Conservation (phyloP, 2,329 filamentous ascomycete genomes). For the Botrytis deweyae region DNA sequence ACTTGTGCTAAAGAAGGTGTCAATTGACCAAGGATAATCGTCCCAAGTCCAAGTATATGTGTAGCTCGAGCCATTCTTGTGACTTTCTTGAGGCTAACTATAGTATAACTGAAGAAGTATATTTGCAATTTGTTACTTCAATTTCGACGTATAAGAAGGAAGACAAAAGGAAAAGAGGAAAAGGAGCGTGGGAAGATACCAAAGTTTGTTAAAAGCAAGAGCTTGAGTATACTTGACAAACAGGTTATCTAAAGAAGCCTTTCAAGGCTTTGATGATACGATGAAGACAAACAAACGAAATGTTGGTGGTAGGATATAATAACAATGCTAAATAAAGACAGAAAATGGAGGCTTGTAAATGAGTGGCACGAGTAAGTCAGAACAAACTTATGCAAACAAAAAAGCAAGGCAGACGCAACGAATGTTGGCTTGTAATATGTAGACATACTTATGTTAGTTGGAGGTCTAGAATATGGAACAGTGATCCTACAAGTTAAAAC, state of each 20-base stretch:
- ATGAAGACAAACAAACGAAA: background rate
- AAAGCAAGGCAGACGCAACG: background rate
- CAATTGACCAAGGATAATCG: constrained; percentile 7
- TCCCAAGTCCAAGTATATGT: background rate
- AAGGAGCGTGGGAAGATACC: background rate
- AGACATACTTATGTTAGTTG: constrained; percentile 4
- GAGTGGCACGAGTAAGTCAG: background rate
- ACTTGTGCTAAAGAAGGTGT: constrained; percentile 3
- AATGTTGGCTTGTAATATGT: constrained; percentile 14
- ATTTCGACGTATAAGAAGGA: background rate
- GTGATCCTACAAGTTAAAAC: background rate
- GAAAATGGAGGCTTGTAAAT: background rate
- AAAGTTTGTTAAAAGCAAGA: constrained; percentile 1
- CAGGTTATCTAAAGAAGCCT: background rate
- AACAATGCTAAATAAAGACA: background rate
- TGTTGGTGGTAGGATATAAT: background rate
- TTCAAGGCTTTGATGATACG: background rate
- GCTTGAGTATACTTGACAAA: background rate
- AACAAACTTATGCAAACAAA: constrained; percentile 14
- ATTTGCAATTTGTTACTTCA: background rate
- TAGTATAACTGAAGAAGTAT: background rate
- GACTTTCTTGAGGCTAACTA: background rate
- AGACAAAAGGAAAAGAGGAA: background rate
- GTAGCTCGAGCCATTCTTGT: constrained; percentile 6
- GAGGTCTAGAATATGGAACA: constrained; percentile 7